Conservation (phyloP, 2,329 filamentous ascomycete genomes). For the Fusarium torulosum region DNA sequence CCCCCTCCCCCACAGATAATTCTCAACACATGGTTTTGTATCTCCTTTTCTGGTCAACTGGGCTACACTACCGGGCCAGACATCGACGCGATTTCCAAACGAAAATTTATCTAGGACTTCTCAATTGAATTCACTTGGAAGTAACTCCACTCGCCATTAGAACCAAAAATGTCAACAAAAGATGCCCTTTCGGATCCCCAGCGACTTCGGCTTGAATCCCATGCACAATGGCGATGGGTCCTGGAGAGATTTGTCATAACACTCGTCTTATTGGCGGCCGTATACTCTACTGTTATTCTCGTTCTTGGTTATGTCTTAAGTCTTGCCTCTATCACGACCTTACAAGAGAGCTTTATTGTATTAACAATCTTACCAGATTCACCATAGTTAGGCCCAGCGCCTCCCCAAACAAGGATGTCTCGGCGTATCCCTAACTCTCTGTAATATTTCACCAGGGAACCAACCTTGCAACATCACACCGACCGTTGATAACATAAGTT, state of each 20-base stretch:
- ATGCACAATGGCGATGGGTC: not conserved
- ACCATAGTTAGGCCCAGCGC: not conserved
- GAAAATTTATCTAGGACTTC: not conserved
- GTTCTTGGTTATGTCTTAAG: not conserved
- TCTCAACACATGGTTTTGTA: too few relatives aligned
- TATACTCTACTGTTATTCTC: not conserved
- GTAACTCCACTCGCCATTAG: not conserved
- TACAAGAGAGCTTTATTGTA: not conserved
- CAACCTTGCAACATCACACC: too few relatives aligned
- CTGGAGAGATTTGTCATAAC: not conserved
- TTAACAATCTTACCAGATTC: not conserved
- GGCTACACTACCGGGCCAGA: too few relatives aligned
- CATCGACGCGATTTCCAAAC: too few relatives aligned
- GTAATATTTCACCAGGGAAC: too few relatives aligned
- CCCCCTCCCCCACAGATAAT: too few relatives aligned
- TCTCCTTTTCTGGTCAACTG: not conserved
- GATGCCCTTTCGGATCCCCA: not conserved
- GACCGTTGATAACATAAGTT: too few relatives aligned
- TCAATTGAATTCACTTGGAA: not conserved
- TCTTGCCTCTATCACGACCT: not conserved
- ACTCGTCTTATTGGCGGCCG: not conserved
- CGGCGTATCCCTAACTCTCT: too few relatives aligned
- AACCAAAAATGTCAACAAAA: not conserved
- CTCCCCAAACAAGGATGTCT: too few relatives aligned
- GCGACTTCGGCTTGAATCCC: not conserved